Base-by-base conservation (phyloP, 2,329 filamentous ascomycete genomes). In the Pyrenochaeta sp. region DNA sequence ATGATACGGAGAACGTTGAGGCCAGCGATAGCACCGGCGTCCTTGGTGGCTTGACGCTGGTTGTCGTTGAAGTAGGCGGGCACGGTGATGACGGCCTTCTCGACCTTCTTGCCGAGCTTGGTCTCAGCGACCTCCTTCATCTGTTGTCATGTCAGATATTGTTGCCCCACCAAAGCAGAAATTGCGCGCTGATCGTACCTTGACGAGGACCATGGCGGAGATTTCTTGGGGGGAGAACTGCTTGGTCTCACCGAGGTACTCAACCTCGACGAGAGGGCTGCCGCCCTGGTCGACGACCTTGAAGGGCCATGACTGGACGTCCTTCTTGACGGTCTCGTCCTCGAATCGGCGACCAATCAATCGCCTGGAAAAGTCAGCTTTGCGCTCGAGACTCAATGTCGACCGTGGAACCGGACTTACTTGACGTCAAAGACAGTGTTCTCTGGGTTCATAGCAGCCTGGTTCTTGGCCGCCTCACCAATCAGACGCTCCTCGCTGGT, bases 11-110 rank as follows among this genome's bases (percentile, higher is more conserved):
- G 92, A 64, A 99, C 91, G 80, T 97, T 96, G 55, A 99, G 87
- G 66, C 93, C 94, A 69, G 93, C 81, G 72, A 99, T 99, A 75
- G 93, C 89, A 87, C 94, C 94, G 61, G 94, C 94, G 73, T 97
- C 94, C 87, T 97, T 97, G 80, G 94, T 99, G 61, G 94, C 90
- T 81, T 97, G 94, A 80, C 94, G 89, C 83, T 99, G 94, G 84
- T 96, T 96, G 86, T 99, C 94, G 84, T 97, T 97, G 90, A 99
- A 99, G 85, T 99, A 99, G 73, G 94, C 94, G 46, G 94, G 94
- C 47, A 97, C 94, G 53, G 94, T 99, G 77, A 99, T 92, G 75
- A 99, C 94, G 58, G 94, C 94, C 86, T 97, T 97, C 80, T 94
- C 87, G 69, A 97, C 92, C 82, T 94, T 96, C 88, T 95, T 96